phyloP scores from a whole-genome alignment of 1,284 basidiomycete genomes.

The Sutorius eximius region DNA sequence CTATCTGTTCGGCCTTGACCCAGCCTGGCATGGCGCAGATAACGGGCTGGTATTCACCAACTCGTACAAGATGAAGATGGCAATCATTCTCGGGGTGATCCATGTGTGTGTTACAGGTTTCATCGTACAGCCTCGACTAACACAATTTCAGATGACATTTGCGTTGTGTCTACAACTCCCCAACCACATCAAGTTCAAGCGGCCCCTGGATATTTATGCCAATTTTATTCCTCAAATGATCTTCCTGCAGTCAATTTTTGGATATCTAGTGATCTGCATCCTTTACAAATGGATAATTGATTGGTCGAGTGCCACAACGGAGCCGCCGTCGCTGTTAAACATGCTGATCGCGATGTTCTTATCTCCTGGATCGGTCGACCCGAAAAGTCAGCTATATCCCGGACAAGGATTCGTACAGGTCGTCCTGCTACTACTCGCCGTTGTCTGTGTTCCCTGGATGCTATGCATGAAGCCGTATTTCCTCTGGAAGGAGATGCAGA shows the following conservation, averaged over 20 bases:
- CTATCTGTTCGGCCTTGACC: slow-evolving; percentile 95
- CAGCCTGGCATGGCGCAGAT: slow-evolving; percentile 92
- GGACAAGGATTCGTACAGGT: slow-evolving; percentile 90
- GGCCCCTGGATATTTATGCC: slow-evolving; percentile 81
- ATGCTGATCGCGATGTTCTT: slow-evolving; percentile 97
- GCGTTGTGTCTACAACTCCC: slow-evolving; percentile 94
- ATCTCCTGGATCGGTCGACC: slow-evolving; percentile 77
- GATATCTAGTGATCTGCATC: slow-evolving; percentile 94
- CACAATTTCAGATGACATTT: slow-evolving; percentile 85
- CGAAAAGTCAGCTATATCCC: slow-evolving; percentile 73
- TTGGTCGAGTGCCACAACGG: slow-evolving; percentile 73
- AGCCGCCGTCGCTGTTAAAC: slow-evolving; percentile 90
- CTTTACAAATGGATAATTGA: slow-evolving; percentile 97
- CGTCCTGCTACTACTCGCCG: slow-evolving; percentile 78
- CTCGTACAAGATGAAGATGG: slow-evolving; percentile 99
- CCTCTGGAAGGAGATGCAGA: slow-evolving; percentile 87
- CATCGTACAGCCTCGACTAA: slow-evolving; percentile 10
- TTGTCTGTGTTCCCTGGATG: slow-evolving; percentile 95
- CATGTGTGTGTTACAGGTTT: slow-evolving; percentile 63
- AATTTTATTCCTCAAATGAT: slow-evolving; percentile 98
- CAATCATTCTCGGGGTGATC: slow-evolving; percentile 93
- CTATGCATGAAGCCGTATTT: slow-evolving; percentile 93
- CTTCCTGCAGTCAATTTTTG: slow-evolving; percentile 97
- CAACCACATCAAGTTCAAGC: slow-evolving; percentile 93
- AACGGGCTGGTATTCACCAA: slow-evolving; percentile 95